phyloP scores from a whole-genome alignment of 768 basidiomycete species.

The Suillus placidus region DNA sequence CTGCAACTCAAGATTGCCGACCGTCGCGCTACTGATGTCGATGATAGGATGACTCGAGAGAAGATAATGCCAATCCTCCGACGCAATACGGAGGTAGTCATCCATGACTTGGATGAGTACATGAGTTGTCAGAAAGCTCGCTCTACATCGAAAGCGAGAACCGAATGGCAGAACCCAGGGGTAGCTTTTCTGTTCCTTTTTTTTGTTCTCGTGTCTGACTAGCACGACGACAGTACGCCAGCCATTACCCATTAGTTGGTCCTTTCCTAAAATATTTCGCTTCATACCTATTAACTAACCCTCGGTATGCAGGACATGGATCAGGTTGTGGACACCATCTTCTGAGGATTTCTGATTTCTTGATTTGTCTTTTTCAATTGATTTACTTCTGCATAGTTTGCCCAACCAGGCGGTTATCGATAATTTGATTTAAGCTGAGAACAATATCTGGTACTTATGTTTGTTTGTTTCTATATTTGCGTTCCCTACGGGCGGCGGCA shows the following conservation, averaged over 20 bases:
- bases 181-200: neutral
- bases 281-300: neutral
- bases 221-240: constrained; percentile 11
- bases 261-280: neutral
- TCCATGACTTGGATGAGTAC: constrained; percentile 12
- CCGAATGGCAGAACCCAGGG: constrained; percentile 1
- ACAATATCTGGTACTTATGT: neutral
- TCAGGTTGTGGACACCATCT: constrained; percentile 1
- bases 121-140: neutral
- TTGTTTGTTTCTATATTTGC: neutral
- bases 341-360: neutral
- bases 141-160: neutral
- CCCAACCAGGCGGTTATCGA: neutral
- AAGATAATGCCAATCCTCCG: constrained; percentile 17
- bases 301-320: constrained; percentile 1
- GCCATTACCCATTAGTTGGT: constrained; percentile 16
- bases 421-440: neutral
- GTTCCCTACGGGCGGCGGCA: neutral
- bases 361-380: neutral
- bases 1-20: constrained; percentile 9
- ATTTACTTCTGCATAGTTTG: neutral
- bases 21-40: constrained; percentile 19
- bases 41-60: constrained; percentile 1
- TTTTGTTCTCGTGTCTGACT: neutral
- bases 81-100: constrained; percentile 17